These are phyloP conservation scores for Coriolopsis trogii DNA, from an alignment of 1,284 basidiomycete species.

Conservation along the genomic window DNA sequence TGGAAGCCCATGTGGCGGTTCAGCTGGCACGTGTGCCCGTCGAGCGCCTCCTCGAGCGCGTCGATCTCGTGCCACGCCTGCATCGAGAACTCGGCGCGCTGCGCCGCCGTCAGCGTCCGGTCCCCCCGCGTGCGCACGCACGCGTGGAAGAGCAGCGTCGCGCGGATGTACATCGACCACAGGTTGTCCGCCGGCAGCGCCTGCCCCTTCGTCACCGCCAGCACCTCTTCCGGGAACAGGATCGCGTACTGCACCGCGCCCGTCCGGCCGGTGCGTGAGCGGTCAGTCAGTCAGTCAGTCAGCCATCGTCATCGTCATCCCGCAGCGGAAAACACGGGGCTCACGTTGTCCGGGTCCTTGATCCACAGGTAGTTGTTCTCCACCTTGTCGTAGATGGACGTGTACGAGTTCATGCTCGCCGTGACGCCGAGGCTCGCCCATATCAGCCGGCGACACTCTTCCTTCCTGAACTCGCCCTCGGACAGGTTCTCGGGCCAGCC, in stretches of 20 bases:
- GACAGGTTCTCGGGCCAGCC: constrained; percentile 63
- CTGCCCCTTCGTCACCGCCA: constrained; percentile 34
- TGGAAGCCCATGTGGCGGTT: constrained; percentile 67
- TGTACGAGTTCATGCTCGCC: constrained; percentile 66
- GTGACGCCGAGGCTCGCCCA: constrained; percentile 68
- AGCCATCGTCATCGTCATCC: background rate
- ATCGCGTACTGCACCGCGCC: constrained; percentile 66
- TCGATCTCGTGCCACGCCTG: constrained; percentile 74
- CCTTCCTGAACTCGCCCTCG: constrained; percentile 64
- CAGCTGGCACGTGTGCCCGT: constrained; percentile 64
- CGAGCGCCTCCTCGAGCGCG: constrained; percentile 60
- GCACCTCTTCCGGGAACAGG: constrained; percentile 67
- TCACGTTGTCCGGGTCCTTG: constrained; percentile 66
- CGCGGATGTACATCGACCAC: constrained; percentile 70
- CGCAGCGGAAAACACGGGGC: constrained; percentile 30
- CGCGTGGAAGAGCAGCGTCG: constrained; percentile 67
- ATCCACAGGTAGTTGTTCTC: constrained; percentile 55
- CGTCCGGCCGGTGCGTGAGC: no score
- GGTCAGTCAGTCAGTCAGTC: constrained; percentile 5
- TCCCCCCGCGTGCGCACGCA: constrained; percentile 62
- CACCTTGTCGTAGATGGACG: constrained; percentile 41
- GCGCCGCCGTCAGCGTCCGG: constrained; percentile 40
- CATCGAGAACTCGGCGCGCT: constrained; percentile 63
- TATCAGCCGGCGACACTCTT: constrained; percentile 69
- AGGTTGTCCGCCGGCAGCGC: constrained; percentile 47